Conservation (phyloP, 1,284 basidiomycete genomes). For the Hortiboletus rubellus region DNA sequence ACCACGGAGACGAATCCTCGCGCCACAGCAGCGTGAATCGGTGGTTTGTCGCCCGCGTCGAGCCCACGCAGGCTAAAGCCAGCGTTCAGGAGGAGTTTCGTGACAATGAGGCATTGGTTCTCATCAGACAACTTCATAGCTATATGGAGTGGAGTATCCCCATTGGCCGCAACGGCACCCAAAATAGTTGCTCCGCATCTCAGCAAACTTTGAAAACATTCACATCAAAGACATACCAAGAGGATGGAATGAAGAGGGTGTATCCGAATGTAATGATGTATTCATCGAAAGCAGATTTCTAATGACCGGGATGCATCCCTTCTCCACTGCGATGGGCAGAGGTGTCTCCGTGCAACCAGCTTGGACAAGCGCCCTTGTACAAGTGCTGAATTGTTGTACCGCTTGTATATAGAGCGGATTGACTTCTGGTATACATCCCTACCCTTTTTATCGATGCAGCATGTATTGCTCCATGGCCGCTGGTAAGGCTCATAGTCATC, state of each 20-base stretch:
- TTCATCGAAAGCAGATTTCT: background rate
- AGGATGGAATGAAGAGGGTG: too few relatives aligned
- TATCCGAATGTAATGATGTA: background rate
- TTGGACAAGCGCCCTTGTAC: background rate
- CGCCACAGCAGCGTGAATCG: background rate
- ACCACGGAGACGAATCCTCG: slow-evolving; percentile 8
- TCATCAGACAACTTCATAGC: slow-evolving; percentile 1
- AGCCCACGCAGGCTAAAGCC: background rate
- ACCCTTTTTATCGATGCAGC: slow-evolving; percentile 14
- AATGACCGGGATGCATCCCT: background rate
- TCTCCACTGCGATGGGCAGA: slow-evolving; percentile 5
- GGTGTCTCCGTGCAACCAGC: slow-evolving; percentile 1
- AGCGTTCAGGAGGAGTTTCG: slow-evolving; percentile 4
- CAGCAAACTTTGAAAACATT: background rate
- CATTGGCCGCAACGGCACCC: background rate
- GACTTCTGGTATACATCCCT: slow-evolving; percentile 1
- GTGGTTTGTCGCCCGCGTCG: background rate
- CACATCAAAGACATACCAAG: background rate
- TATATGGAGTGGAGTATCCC: slow-evolving; percentile 8
- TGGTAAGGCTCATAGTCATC: background rate
- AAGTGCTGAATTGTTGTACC: slow-evolving; percentile 19
- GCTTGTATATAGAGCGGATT: slow-evolving; percentile 21
- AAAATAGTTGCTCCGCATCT: background rate
- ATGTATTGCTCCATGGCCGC: background rate
- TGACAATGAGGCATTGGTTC: background rate